Base-by-base conservation (phyloP, 139 green algal genomes). In the Bryopsis sp. region DNA sequence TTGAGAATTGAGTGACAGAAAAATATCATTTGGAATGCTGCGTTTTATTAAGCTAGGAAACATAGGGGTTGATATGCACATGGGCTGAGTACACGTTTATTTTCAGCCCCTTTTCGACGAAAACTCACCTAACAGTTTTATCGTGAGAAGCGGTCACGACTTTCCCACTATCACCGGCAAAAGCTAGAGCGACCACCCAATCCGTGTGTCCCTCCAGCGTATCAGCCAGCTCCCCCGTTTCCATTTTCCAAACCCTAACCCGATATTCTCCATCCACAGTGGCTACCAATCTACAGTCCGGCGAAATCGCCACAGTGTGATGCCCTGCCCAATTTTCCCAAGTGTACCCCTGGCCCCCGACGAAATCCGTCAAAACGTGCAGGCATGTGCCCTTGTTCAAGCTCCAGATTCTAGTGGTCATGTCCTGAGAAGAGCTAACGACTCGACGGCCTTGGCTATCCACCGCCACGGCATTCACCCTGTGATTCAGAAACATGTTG, bases 381-480 rank as follows among this genome's bases (percentile, higher is more conserved):
- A 78, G 57, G 57, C 74, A 78, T 11, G 46, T 65, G 28, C 74
- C 76, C 24, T 63, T 68, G 11, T 68, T 54, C 47, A 77, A 58
- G 47, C 82, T 76, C 89, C 89, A 95, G 37, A 92, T 78, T 0
- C 86, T 77, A 0, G 76, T 78, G 0, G 86, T 90, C 32, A 61
- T 54, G 75, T 95, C 89, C 58, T 91, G 87, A 2, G 72, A 81
- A 31, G 73, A 57, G 2, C 86, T 94, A 1, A 93, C 57, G 22
- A 78, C 71, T 2, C 39, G 71, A 24, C 29, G 46, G 24, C 80
- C 80, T 6, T 78, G 72, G 32, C 64, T 39, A 63, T 87, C 76
- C 5, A 87, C 61, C 26, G 72, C 76, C 19, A 87, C 39, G 2
- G 74, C 65, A 48, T 81, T 87, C 26, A 87, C 63, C 69, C 78